Evolutionary conservation across 2,329 filamentous ascomycete species (phyloP).

Genomic region (Arthrinium phaeospermum): DNA sequence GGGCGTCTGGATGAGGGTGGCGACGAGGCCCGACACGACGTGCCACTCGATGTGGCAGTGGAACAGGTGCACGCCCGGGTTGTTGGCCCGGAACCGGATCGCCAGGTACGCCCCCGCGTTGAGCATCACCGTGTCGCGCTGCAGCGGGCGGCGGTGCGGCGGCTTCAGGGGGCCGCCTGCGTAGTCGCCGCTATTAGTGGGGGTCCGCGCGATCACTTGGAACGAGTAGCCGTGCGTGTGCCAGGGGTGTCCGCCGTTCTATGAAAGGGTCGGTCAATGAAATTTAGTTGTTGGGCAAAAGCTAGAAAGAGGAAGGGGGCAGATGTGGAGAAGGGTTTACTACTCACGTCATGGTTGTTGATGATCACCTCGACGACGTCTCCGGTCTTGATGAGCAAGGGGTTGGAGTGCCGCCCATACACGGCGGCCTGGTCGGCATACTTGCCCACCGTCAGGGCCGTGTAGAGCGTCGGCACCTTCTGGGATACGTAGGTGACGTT

Average conservation of each 20-base stretch:
- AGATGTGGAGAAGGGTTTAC: background rate
- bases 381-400: constrained; percentile 70
- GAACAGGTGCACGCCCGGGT: constrained; percentile 67
- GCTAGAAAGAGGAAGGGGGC: too few relatives aligned
- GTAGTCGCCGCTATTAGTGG: background rate
- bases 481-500: constrained; percentile 76
- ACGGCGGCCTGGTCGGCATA: constrained; percentile 62
- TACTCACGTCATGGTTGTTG: constrained; percentile 68
- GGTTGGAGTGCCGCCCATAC: constrained; percentile 71
- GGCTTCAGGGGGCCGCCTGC: background rate
- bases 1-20: constrained; percentile 69
- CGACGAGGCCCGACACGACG: constrained; percentile 66
- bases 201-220: constrained; percentile 48
- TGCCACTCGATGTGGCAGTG: constrained; percentile 87
- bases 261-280: constrained; percentile 29
- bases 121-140: background rate
- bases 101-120: constrained; percentile 17
- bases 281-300: background rate
- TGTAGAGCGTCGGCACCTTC: constrained; percentile 82
- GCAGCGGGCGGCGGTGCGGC: background rate
- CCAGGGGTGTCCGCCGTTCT: constrained; percentile 65
- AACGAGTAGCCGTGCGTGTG: constrained; percentile 69
- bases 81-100: constrained; percentile 44
- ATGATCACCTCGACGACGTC: constrained; percentile 74
- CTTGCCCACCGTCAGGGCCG: constrained; percentile 68